Evolutionary conservation across 1,139 yeast genomes (phyloP).

Genomic region (Hemisphaericaspora xylofermentans): DNA sequence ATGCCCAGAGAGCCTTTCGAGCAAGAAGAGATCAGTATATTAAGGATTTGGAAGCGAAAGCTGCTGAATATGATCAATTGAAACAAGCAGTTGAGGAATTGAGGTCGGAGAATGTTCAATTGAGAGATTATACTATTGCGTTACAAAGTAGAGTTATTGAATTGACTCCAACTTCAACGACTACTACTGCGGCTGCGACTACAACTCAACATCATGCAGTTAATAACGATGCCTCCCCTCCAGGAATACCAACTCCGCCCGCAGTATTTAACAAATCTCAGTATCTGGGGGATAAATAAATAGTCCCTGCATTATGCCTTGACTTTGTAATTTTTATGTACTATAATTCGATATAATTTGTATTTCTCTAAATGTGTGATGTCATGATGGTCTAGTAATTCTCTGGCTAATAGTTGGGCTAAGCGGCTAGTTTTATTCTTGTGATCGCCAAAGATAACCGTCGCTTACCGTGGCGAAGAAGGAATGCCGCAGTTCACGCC

Average conservation of each 20-base stretch:
- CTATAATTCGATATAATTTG: too few species aligned
- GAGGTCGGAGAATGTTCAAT: conserved; percentile 65
- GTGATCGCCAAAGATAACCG: too few species aligned
- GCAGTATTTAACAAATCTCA: conserved; percentile 12
- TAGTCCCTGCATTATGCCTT: neutral
- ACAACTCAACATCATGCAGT: conserved; percentile 14
- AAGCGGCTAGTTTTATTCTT: too few species aligned
- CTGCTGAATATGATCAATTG: conserved; percentile 57
- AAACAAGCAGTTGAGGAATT: conserved; percentile 63
- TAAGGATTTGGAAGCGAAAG: conserved; percentile 72
- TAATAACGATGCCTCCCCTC: conserved; percentile 6
- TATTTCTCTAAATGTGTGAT: neutral
- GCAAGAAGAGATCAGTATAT: conserved; percentile 76
- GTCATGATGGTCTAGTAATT: too few species aligned
- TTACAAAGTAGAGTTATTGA: conserved; percentile 68
- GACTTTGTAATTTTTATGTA: too few species aligned
- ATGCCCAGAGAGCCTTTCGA: conserved; percentile 86
- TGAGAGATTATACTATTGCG: conserved; percentile 71
- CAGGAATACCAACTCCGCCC: conserved; percentile 19
- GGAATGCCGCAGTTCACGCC: too few species aligned
- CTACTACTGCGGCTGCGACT: neutral
- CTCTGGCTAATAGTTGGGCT: too few species aligned
- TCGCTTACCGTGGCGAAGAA: too few species aligned
- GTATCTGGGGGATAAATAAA: conserved; percentile 4
- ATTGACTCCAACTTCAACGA: conserved; percentile 17